These are phyloP conservation scores for Hibiscus trionum DNA, from an alignment of 345 rosid genomes.

Conservation along the genomic window DNA sequence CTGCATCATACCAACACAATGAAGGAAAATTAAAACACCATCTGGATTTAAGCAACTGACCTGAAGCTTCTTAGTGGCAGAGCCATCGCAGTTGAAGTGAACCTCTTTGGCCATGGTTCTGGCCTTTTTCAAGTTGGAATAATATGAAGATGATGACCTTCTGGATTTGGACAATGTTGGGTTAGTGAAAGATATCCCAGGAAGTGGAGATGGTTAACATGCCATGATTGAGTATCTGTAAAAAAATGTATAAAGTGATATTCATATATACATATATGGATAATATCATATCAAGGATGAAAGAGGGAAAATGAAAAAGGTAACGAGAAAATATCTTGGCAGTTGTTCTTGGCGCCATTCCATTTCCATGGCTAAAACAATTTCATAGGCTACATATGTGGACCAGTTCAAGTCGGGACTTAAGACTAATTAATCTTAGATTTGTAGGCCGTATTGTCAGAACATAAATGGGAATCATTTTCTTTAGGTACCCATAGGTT, in stretches of 20 bases:
- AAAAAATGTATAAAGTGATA: neutral
- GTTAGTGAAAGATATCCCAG: constrained; percentile 41
- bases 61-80: constrained; percentile 75
- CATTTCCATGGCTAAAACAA: neutral
- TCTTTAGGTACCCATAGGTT: no score
- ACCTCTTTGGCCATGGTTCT: constrained; percentile 67
- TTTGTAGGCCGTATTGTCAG: no score
- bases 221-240: constrained; percentile 36
- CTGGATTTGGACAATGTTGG: constrained; percentile 20
- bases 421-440: neutral
- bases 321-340: constrained; percentile 12
- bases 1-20: constrained; percentile 30
- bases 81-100: constrained; percentile 81
- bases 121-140: constrained; percentile 11
- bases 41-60: constrained; percentile 24
- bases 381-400: neutral
- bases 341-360: constrained; percentile 18
- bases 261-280: no score
- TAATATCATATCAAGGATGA: neutral
- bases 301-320: neutral
- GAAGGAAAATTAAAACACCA: neutral
- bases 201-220: constrained; percentile 37
- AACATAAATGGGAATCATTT: no score
- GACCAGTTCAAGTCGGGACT: neutral
- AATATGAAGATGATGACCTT: constrained; percentile 25